A percentile compares a stretch with the other conserved stretches of the same genome.
Conservation (phyloP, 2,329 filamentous ascomycete genomes). For the Trichoderma oligosporum region DNA sequence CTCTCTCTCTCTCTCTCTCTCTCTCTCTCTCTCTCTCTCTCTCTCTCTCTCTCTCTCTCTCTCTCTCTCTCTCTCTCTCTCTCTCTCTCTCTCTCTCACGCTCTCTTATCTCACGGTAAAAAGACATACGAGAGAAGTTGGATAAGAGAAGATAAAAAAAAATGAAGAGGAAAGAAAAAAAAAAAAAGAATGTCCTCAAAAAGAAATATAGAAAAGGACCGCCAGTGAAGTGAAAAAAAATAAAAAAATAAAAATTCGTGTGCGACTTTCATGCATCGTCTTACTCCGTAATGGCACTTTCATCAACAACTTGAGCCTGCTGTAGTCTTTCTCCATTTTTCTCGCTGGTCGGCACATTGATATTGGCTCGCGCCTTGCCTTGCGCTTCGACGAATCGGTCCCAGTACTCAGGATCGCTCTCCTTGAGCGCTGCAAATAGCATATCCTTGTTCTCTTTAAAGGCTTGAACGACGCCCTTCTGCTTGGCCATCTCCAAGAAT, state of each 20-base stretch:
- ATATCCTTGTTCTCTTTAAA: constrained; percentile 57
- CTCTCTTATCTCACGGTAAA: not conserved
- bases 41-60: too few relatives aligned
- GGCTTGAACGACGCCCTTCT: constrained; percentile 57
- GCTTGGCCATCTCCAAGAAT: constrained; percentile 51
- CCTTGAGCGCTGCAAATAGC: constrained; percentile 48
- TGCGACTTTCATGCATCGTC: not conserved
- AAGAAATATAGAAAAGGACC: not conserved
- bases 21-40: too few relatives aligned
- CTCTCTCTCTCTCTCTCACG: too few relatives aligned
- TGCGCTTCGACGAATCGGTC: constrained; percentile 59
- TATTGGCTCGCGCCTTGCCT: constrained; percentile 55
- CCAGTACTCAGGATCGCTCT: constrained; percentile 64
- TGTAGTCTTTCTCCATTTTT: constrained; percentile 24
- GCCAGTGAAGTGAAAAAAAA: not conserved
- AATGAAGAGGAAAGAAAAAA: not conserved
- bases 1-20: too few relatives aligned
- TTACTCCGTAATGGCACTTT: constrained; percentile 43
- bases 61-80: too few relatives aligned
- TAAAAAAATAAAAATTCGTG: too few relatives aligned
- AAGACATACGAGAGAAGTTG: not conserved
- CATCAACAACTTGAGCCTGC: constrained; percentile 31
- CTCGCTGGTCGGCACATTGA: constrained; percentile 31
- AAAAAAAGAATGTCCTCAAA: not conserved
- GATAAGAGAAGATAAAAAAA: not conserved